Percentiles rank a stretch among this genome's conserved stretches.
phyloP scores from a whole-genome alignment of 805 yeast genomes.

The Isabelozyma gotoi region DNA sequence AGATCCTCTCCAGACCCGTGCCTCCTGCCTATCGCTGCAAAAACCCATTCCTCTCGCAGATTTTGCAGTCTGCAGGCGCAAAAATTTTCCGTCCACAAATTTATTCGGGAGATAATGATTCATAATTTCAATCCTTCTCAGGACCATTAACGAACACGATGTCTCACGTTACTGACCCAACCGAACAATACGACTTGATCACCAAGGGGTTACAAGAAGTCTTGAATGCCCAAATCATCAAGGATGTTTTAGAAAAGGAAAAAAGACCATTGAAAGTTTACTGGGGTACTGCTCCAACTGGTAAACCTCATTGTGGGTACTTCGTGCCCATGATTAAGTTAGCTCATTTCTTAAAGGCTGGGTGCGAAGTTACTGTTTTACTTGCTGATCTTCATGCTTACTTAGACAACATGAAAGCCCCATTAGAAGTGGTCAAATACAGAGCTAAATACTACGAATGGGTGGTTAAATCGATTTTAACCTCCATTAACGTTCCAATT shows the following conservation, averaged over 20 bases:
- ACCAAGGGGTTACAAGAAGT: constrained; percentile 90
- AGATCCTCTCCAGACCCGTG: too few relatives aligned
- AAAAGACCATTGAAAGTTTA: constrained; percentile 82
- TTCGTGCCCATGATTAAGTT: constrained; percentile 96
- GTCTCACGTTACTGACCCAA: constrained; percentile 45
- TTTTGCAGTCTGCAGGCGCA: not conserved
- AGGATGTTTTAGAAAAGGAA: constrained; percentile 75
- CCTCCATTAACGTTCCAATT: constrained; percentile 86
- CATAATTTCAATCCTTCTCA: not conserved
- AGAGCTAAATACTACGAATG: constrained; percentile 89
- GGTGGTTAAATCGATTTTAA: constrained; percentile 80
- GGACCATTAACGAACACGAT: constrained; percentile 6
- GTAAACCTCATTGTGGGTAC: constrained; percentile 98
- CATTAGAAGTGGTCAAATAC: constrained; percentile 83
- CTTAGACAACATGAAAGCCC: constrained; percentile 97
- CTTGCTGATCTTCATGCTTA: constrained; percentile 96
- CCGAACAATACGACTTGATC: constrained; percentile 69
- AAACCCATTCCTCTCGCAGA: too few relatives aligned
- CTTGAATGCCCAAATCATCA: constrained; percentile 82
- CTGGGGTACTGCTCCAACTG: constrained; percentile 99
- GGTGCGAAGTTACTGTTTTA: constrained; percentile 88
- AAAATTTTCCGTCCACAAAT: constrained; percentile 1
- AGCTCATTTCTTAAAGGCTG: constrained; percentile 93
- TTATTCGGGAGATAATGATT: not conserved
- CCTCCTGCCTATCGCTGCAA: too few relatives aligned